Evolutionary conservation across 306 rosid species (phyloP).

Genomic region (Acacia melanoxylon): DNA sequence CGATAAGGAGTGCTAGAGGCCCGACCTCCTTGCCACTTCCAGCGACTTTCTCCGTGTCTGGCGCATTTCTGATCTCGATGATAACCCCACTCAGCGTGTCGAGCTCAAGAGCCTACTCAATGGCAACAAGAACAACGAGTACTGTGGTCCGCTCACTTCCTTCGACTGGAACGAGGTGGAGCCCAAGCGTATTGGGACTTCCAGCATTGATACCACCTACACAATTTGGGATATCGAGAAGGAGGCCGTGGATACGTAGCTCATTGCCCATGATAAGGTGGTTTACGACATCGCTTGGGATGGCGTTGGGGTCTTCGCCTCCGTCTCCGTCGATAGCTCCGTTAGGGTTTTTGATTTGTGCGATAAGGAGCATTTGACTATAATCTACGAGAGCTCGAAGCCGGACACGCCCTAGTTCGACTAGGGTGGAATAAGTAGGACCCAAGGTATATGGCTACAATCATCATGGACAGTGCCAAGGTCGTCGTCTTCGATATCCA

Average conservation of each 20-base stretch:
- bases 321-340: slow-evolving; percentile 97
- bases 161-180: slow-evolving; percentile 99
- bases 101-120: slow-evolving; percentile 72
- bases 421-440: slow-evolving; percentile 97
- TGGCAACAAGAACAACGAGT: slow-evolving; percentile 92
- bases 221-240: slow-evolving; percentile 97
- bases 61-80: slow-evolving; percentile 59
- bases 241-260: slow-evolving; percentile 88
- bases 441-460: slow-evolving; percentile 96
- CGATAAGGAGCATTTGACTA: slow-evolving; percentile 93
- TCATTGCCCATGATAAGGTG: slow-evolving; percentile 93
- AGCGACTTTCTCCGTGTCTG: slow-evolving; percentile 86
- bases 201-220: slow-evolving; percentile 89
- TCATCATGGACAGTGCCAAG: slow-evolving; percentile 90
- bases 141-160: slow-evolving; percentile 86
- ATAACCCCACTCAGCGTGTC: slow-evolving; percentile 37
- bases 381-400: slow-evolving; percentile 92
- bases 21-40: slow-evolving; percentile 95
- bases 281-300: slow-evolving; percentile 98
- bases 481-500: slow-evolving; percentile 94
- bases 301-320: slow-evolving; percentile 94
- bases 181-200: slow-evolving; percentile 86
- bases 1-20: slow-evolving; percentile 87
- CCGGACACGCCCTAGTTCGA: slow-evolving; percentile 85
- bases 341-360: slow-evolving; percentile 92